Base-by-base conservation (phyloP, 208 protist genomes). In the Herpetomonas muscarum region DNA sequence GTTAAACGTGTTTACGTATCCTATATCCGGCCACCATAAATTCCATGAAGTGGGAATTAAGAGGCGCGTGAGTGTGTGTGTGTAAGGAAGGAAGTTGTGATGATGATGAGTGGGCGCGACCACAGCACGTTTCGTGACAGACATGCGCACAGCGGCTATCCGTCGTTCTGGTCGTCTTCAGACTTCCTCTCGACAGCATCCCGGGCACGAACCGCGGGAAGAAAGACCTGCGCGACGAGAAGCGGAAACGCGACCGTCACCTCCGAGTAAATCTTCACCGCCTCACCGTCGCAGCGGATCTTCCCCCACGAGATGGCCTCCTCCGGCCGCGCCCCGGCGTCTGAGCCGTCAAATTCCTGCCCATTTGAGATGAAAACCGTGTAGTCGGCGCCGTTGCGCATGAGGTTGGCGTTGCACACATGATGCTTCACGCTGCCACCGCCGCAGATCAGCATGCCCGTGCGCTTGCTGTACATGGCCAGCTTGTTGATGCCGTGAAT, bases 271-370 rank as follows among this genome's bases (percentile, higher is more conserved):
- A 99, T 82, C 79, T 99, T 99, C 36, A 99, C 98, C 3, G 85
- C 80, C 36, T 87, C 76, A 2, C 97, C 95, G 51, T 97, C 87
- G 17, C 96, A 54, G n/a, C 85, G 83, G 55, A 99, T 98, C 77
- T 99, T 99, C 6, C 97, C 97, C 99, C 99, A 99, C 22, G 96
- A 99, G 4, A 99, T 67, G 9, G 99, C 98, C 71, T 99, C 99
- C 74, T 99, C 98, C 12, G 98, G 98, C 15, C 85, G 75, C 1
- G 98, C 98, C 30, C 99, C 98, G 7, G 90, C 81, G 74, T 99
- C 99, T 64, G 84, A 97, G 30, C 98, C 99, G 70, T 99, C 99
- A 70, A 98, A 99, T 70, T 99, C 91, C 58, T 96, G 86, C 5
- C 80, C 97, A 19, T 98, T 99, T 67, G 99, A 99, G 36, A 99